phyloP scores from a whole-genome alignment of 441 rosid genomes.

The Pelargonium australe region DNA sequence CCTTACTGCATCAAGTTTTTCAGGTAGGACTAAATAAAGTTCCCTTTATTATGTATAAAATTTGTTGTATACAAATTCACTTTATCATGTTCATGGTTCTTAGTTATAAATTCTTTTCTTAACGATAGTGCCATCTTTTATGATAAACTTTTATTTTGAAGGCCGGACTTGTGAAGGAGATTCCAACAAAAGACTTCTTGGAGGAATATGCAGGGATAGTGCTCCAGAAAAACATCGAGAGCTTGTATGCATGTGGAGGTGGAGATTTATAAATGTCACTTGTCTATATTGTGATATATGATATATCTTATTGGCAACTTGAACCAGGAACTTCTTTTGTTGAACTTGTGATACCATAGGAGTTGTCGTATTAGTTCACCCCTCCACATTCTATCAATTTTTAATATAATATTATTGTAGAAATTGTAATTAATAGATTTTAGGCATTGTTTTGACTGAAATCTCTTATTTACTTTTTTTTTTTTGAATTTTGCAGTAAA shows the following conservation, averaged over 20 bases:
- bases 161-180: slow-evolving; percentile 76
- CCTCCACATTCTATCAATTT: background rate
- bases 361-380: slow-evolving; percentile 7
- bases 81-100: slow-evolving; percentile 18
- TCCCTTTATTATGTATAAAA: slow-evolving; percentile 7
- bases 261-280: slow-evolving; percentile 18
- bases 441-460: slow-evolving; percentile 13
- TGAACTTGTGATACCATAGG: slow-evolving; percentile 17
- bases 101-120: slow-evolving; percentile 12
- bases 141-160: slow-evolving; percentile 28
- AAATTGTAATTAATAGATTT: slow-evolving; percentile 13
- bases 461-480: slow-evolving; percentile 24
- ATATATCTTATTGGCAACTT: slow-evolving; percentile 13
- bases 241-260: slow-evolving; percentile 97
- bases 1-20: slow-evolving; percentile 91
- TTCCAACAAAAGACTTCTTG: slow-evolving; percentile 52
- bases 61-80: slow-evolving; percentile 2
- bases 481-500: slow-evolving; percentile 46
- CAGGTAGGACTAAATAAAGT: slow-evolving; percentile 40
- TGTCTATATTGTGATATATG: slow-evolving; percentile 19
- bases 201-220: slow-evolving; percentile 61
- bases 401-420: slow-evolving; percentile 11
- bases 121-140: background rate
- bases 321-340: slow-evolving; percentile 18
- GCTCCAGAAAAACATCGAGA: slow-evolving; percentile 70